phyloP scores from a whole-genome alignment of 768 basidiomycete species.

The Auriculariales sp. region DNA sequence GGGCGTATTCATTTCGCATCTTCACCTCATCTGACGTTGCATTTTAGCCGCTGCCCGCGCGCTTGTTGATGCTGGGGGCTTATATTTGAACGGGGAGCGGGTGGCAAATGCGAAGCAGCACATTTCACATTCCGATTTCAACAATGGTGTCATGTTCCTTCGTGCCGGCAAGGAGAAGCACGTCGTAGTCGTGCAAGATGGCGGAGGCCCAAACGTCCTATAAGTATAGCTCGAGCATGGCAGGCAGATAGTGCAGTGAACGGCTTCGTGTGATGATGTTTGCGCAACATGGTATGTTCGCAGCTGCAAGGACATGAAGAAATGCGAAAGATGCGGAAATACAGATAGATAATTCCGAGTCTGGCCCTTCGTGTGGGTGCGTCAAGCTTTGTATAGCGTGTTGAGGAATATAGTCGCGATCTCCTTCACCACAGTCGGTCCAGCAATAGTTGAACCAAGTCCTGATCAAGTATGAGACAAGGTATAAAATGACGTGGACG shows the following conservation, averaged over 20 bases:
- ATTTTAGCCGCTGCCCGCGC: slow-evolving; percentile 46
- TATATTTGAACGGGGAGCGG: slow-evolving; percentile 55
- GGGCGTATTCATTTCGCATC: slow-evolving; percentile 13
- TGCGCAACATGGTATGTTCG: too few relatives aligned
- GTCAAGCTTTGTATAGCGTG: slow-evolving; percentile 61
- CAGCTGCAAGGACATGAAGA: too few relatives aligned
- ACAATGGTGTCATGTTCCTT: slow-evolving; percentile 44
- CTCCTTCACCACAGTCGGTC: slow-evolving; percentile 64
- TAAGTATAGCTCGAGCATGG: too few relatives aligned
- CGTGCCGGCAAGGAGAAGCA: slow-evolving; percentile 65
- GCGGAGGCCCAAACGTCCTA: too few relatives aligned
- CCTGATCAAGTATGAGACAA: slow-evolving; percentile 2
- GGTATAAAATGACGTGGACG: slow-evolving; percentile 12
- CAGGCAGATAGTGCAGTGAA: too few relatives aligned
- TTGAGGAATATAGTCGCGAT: slow-evolving; percentile 73
- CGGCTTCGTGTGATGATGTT: too few relatives aligned
- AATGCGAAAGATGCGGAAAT: too few relatives aligned
- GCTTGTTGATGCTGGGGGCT: slow-evolving; percentile 47
- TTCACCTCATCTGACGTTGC: not conserved
- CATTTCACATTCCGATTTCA: slow-evolving; percentile 30
- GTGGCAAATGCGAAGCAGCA: slow-evolving; percentile 28
- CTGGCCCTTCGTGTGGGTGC: too few relatives aligned
- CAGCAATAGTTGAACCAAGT: slow-evolving; percentile 48
- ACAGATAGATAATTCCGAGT: too few relatives aligned
- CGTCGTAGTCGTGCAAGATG: slow-evolving; percentile 32